Conservation (phyloP, 768 basidiomycete genomes). For the Russula sp. region DNA sequence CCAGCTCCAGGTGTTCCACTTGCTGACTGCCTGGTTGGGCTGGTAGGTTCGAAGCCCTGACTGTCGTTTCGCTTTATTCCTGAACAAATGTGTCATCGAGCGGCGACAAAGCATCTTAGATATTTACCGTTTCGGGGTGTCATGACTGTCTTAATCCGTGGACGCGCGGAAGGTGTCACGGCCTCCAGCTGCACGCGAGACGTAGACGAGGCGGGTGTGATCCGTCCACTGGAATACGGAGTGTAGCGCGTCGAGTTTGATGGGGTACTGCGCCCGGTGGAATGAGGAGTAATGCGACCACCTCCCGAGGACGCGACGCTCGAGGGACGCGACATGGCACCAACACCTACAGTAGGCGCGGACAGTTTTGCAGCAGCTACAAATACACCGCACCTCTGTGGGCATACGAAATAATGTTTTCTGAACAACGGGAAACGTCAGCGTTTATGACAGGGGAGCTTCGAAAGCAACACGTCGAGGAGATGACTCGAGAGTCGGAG, state of each 20-base stretch:
- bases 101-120: neutral
- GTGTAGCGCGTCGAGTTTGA: constrained; percentile 42
- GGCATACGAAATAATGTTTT: constrained; percentile 69
- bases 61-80: constrained; percentile 25
- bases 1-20: constrained; percentile 17
- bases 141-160: constrained; percentile 41
- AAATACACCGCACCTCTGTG: constrained; percentile 86
- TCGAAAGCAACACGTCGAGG: neutral
- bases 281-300: constrained; percentile 41
- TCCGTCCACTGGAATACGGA: constrained; percentile 45
- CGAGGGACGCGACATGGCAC: constrained; percentile 52
- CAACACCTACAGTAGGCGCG: constrained; percentile 57
- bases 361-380: constrained; percentile 80
- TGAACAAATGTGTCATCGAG: constrained; percentile 59
- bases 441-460: neutral
- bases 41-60: constrained; percentile 18
- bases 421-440: constrained; percentile 10
- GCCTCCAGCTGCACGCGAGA: constrained; percentile 25
- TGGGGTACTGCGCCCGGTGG: constrained; percentile 24
- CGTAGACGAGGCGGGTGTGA: constrained; percentile 31
- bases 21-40: constrained; percentile 23
- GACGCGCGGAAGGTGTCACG: constrained; percentile 43
- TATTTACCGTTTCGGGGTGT: constrained; percentile 14
- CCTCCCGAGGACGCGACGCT: constrained; percentile 74
- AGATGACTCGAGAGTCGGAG: neutral